phyloP scores from a whole-genome alignment of 176 grass and related monocot species.

The Ensete ventricosum region DNA sequence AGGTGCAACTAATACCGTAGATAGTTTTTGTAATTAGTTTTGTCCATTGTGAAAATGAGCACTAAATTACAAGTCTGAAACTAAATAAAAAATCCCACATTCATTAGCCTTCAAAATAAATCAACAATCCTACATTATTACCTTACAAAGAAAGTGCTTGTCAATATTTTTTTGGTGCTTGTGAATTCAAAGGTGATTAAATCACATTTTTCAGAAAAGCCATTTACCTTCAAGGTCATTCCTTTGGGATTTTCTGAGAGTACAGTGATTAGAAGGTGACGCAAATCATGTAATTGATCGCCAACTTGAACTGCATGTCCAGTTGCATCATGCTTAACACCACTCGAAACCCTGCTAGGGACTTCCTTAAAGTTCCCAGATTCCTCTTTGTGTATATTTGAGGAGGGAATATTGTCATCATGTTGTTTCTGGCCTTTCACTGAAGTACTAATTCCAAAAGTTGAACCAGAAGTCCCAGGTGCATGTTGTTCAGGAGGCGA shows the following conservation, averaged over 20 bases:
- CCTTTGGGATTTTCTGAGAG: conserved; percentile 82
- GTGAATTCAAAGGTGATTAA: background rate
- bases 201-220: background rate
- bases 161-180: background rate
- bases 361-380: conserved; percentile 47
- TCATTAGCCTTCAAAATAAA: background rate
- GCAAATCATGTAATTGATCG: conserved; percentile 48
- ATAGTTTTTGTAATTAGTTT: no score
- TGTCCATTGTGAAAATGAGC: no score
- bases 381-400: conserved; percentile 56
- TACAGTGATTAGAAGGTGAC: conserved; percentile 47
- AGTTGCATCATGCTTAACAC: conserved; percentile 29
- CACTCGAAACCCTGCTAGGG: conserved; percentile 33
- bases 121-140: background rate
- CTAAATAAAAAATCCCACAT: no score
- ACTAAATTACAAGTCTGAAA: no score
- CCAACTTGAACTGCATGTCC: conserved; percentile 32
- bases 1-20: no score
- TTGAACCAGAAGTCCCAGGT: conserved; percentile 39
- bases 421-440: conserved; percentile 40
- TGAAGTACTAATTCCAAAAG: conserved; percentile 22
- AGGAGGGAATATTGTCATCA: conserved; percentile 45
- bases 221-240: conserved; percentile 71
- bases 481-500: conserved; percentile 61
- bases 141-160: background rate